phyloP scores from a whole-genome alignment of 106 monocot genomes.

The Iris macrosiphon region DNA sequence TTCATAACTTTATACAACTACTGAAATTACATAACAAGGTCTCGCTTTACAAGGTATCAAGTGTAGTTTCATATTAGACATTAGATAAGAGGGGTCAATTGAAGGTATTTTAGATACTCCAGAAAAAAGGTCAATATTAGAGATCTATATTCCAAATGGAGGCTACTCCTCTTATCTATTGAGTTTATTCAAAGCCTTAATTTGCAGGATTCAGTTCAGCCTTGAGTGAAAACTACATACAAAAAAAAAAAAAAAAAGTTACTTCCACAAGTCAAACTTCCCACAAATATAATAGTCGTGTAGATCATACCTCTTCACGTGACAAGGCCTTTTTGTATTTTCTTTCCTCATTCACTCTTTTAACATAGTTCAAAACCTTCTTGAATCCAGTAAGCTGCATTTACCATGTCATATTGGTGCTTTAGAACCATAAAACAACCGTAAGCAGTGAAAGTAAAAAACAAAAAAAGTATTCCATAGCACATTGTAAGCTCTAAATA shows the following conservation, averaged over 20 bases:
- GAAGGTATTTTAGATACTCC: neutral
- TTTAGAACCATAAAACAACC: too few species aligned
- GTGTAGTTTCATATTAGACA: too few species aligned
- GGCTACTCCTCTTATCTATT: too few species aligned
- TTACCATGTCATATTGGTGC: neutral
- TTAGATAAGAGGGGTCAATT: neutral
- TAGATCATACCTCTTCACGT: constrained; percentile 81
- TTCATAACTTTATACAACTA: too few species aligned
- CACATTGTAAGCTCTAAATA: too few species aligned
- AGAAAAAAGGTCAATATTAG: too few species aligned
- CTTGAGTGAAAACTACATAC: neutral
- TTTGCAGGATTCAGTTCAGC: neutral
- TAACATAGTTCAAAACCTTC: constrained; percentile 91
- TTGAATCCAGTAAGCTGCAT: constrained; percentile 93
- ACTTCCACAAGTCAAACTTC: too few species aligned
- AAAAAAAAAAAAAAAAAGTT: neutral
- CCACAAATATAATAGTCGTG: neutral
- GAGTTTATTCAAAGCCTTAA: too few species aligned
- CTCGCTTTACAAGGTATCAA: too few species aligned
- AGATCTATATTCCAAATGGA: too few species aligned
- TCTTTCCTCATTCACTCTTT: constrained; percentile 79
- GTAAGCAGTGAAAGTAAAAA: neutral
- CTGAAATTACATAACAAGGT: too few species aligned
- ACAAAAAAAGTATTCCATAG: neutral
- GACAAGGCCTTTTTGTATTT: constrained; percentile 74